These are phyloP conservation scores for Anacardium occidentale DNA, from an alignment of 345 rosid genomes.

Conservation along the genomic window DNA sequence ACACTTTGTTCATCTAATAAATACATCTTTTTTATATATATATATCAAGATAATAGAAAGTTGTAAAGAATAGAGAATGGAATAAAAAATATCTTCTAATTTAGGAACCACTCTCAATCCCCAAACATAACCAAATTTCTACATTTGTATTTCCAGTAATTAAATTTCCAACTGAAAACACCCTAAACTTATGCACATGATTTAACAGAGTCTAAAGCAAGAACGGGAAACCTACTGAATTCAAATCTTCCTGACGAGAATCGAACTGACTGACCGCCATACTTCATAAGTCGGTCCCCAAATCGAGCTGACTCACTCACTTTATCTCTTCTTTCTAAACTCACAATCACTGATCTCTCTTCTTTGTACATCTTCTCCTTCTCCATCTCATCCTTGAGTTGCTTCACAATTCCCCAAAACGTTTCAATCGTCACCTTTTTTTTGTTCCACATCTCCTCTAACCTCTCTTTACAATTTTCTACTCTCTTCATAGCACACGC, in stretches of 20 bases:
- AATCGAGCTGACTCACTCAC: slow-evolving; percentile 63
- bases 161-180: not conserved
- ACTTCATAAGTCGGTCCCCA: slow-evolving; percentile 35
- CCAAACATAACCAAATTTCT: no score
- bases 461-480: slow-evolving; percentile 49
- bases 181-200: not conserved
- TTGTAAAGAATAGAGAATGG: no score
- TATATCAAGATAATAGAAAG: no score
- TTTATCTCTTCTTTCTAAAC: slow-evolving; percentile 28
- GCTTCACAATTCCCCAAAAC: slow-evolving; percentile 49
- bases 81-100: no score
- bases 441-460: slow-evolving; percentile 29
- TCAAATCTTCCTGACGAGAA: slow-evolving; percentile 50
- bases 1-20: no score
- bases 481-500: slow-evolving; percentile 52
- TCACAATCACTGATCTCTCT: slow-evolving; percentile 24
- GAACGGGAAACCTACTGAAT: slow-evolving; percentile 10
- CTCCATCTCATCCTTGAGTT: slow-evolving; percentile 38
- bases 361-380: slow-evolving; percentile 14
- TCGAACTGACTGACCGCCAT: slow-evolving; percentile 25
- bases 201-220: not conserved
- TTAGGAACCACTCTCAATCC: no score
- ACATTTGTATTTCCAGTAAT: no score
- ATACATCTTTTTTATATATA: no score
- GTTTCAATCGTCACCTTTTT: slow-evolving; percentile 48